These are phyloP conservation scores for Arthroderma sp. DNA, from an alignment of 2,329 filamentous ascomycete genomes.

Conservation along the genomic window DNA sequence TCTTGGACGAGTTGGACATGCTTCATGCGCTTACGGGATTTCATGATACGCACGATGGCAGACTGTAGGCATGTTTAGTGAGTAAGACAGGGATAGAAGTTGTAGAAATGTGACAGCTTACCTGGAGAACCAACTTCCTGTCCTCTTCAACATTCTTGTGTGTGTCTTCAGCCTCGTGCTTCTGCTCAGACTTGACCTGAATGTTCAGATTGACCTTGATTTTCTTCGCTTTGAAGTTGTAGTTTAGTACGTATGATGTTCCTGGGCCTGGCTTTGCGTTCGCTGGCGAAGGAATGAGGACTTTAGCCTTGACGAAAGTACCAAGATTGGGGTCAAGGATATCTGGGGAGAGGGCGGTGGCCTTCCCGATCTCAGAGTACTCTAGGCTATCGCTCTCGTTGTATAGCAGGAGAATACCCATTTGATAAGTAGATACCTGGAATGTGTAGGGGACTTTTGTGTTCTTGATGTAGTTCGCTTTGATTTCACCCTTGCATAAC, in stretches of 20 bases:
- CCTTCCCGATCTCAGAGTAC: conserved; percentile 76
- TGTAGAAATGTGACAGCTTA: conserved; percentile 39
- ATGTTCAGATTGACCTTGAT: conserved; percentile 94
- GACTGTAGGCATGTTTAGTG: conserved; percentile 48
- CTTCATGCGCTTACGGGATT: conserved; percentile 98
- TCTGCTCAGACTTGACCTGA: conserved; percentile 85
- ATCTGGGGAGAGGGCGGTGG: conserved; percentile 68
- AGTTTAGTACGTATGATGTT: conserved; percentile 73
- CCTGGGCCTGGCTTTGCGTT: conserved; percentile 65
- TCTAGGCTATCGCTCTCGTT: conserved; percentile 77
- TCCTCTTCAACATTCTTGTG: conserved; percentile 99
- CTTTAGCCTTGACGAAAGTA: conserved; percentile 86
- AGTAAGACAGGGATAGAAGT: conserved; percentile 10
- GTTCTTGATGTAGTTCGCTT: conserved; percentile 80
- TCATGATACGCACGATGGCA: conserved; percentile 98
- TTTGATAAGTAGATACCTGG: conserved; percentile 95
- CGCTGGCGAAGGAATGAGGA: conserved; percentile 60
- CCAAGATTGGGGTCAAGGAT: conserved; percentile 74
- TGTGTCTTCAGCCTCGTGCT: conserved; percentile 90
- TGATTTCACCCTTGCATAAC: conserved; percentile 92
- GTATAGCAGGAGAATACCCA: conserved; percentile 89
- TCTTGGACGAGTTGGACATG: conserved; percentile 88
- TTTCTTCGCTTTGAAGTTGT: conserved; percentile 97
- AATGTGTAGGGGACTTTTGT: conserved; percentile 90
- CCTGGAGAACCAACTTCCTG: conserved; percentile 89